Percentiles rank a stretch among this genome's conserved stretches.
Evolutionary conservation across 2,329 filamentous ascomycete genomes (phyloP).

Genomic region (Beauveria asiatica): DNA sequence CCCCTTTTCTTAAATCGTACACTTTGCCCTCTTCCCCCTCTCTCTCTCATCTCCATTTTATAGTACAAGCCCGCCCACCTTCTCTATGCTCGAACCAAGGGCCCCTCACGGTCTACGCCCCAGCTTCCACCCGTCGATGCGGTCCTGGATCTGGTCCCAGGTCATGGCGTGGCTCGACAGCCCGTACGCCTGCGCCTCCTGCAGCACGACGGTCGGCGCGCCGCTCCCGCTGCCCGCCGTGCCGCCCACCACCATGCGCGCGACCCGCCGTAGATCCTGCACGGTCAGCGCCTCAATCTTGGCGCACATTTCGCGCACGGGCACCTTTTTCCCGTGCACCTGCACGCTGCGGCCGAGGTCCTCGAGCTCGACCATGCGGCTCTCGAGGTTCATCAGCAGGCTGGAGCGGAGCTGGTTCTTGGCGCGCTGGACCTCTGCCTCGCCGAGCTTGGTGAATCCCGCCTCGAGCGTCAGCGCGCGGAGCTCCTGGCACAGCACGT

Average conservation of each 20-base stretch:
- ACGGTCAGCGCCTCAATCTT: slow-evolving; percentile 78
- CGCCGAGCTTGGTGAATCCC: slow-evolving; percentile 63
- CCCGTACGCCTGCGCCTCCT: slow-evolving; percentile 75
- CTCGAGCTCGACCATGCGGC: slow-evolving; percentile 93
- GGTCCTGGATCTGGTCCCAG: slow-evolving; percentile 86
- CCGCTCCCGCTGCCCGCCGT: slow-evolving; percentile 77
- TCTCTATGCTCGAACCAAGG: no score
- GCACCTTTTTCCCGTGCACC: slow-evolving; percentile 88
- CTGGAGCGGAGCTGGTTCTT: slow-evolving; percentile 93
- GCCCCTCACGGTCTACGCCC: slow-evolving; percentile 41
- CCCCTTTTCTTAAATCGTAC: neutral
- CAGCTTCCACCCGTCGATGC: slow-evolving; percentile 75
- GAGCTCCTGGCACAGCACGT: slow-evolving; percentile 90
- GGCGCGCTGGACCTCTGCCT: slow-evolving; percentile 75
- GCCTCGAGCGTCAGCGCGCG: slow-evolving; percentile 66
- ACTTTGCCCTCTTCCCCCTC: neutral
- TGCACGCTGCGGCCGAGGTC: slow-evolving; percentile 92
- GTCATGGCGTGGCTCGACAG: slow-evolving; percentile 58
- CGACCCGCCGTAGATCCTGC: slow-evolving; percentile 72
- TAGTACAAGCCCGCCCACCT: neutral
- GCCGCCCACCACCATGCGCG: slow-evolving; percentile 68
- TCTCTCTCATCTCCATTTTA: neutral
- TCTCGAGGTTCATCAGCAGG: slow-evolving; percentile 95
- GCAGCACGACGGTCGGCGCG: slow-evolving; percentile 85
- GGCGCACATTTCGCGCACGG: slow-evolving; percentile 85